Percentiles rank a stretch among this genome's conserved stretches.
phyloP scores from a whole-genome alignment of 2,329 filamentous ascomycete species.

The Plectosphaerella sp. region DNA sequence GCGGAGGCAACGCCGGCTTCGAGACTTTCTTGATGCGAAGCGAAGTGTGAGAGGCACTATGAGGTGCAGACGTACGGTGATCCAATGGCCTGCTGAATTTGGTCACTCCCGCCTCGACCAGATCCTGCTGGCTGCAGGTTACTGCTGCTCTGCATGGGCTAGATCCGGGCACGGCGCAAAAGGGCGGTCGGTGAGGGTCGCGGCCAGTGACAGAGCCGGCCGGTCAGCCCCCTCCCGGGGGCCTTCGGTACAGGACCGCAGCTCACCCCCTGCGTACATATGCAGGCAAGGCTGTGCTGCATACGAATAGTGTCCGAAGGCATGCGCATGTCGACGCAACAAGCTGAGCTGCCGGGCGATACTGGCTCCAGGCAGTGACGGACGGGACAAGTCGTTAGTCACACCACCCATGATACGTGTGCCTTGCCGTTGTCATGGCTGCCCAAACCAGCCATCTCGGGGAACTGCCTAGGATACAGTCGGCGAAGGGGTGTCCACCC shows the following conservation, averaged over 20 bases:
- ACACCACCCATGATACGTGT: too few relatives aligned
- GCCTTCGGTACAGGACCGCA: too few relatives aligned
- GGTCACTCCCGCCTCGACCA: background rate
- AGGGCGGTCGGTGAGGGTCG: background rate
- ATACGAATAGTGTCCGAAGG: background rate
- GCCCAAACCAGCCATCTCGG: too few relatives aligned
- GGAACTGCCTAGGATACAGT: background rate
- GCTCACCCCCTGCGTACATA: too few relatives aligned
- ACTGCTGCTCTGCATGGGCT: background rate
- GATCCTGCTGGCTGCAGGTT: slow-evolving; percentile 1
- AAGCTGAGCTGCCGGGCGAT: background rate
- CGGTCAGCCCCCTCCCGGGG: background rate
- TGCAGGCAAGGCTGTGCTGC: background rate
- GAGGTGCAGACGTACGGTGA: background rate
- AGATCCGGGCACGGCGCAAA: background rate
- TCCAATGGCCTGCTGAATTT: background rate
- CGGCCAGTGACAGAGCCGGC: background rate
- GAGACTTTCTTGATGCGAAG: too few relatives aligned
- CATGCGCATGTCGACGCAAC: background rate
- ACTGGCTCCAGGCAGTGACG: background rate
- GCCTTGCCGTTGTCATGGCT: too few relatives aligned
- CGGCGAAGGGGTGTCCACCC: background rate
- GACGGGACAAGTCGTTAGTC: too few relatives aligned
- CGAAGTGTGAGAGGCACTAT: background rate
- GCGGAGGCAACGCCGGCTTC: too few relatives aligned